Conservation (phyloP, 1,284 basidiomycete genomes). For the Coniferiporia weirii region DNA sequence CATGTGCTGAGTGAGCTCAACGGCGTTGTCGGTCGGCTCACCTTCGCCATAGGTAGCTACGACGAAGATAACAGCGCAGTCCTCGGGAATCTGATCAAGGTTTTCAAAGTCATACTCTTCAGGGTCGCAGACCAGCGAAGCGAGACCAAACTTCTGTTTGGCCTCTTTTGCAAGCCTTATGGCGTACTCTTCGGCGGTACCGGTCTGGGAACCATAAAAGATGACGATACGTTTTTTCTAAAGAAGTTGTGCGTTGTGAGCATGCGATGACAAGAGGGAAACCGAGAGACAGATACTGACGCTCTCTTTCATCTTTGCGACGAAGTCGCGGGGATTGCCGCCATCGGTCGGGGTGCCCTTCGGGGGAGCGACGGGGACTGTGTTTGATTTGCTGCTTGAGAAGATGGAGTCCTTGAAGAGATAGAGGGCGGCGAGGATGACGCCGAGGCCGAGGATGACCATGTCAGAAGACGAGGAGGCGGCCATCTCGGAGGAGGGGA, state of each 20-base stretch:
- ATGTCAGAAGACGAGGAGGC: conserved; percentile 54
- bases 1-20: conserved; percentile 89
- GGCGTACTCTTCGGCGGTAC: conserved; percentile 94
- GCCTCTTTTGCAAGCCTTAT: conserved; percentile 92
- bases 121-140: conserved; percentile 91
- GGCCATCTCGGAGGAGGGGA: conserved; percentile 25
- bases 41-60: conserved; percentile 99
- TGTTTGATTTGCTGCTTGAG: conserved; percentile 52
- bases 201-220: conserved; percentile 95
- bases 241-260: conserved; percentile 4
- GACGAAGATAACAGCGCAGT: conserved; percentile 87
- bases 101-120: conserved; percentile 98
- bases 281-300: conserved; percentile 46
- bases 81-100: conserved; percentile 85
- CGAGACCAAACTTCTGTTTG: conserved; percentile 89
- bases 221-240: conserved; percentile 94
- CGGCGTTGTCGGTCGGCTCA: conserved; percentile 98
- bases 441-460: conserved; percentile 62
- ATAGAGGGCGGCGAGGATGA: conserved; percentile 67
- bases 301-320: conserved; percentile 83
- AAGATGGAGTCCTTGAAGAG: conserved; percentile 77
- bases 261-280: conserved; percentile 2
- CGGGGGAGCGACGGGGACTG: conserved; percentile 39
- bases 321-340: conserved; percentile 83
- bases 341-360: conserved; percentile 52